Percentiles rank a stretch among this genome's conserved stretches.
Evolutionary conservation across 2,329 filamentous ascomycete species (phyloP).

Genomic region (Trichoderma koningiopsis): DNA sequence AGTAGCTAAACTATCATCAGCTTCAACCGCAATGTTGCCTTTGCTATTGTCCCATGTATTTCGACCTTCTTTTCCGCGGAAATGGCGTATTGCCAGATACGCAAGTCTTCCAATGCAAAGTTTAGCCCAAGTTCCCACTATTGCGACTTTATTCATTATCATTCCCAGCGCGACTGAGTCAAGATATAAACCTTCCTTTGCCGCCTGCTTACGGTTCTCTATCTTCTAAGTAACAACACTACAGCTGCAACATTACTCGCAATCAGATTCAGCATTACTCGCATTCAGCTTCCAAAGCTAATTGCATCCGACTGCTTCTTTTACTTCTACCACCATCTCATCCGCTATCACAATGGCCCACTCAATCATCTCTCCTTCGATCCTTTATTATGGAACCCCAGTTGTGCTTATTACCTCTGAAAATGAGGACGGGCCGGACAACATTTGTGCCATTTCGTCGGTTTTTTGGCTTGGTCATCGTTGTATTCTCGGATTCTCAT

Average conservation of each 20-base stretch:
- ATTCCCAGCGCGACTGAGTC: background rate
- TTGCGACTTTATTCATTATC: background rate
- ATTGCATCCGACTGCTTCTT: background rate
- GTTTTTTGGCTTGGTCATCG: slow-evolving; percentile 49
- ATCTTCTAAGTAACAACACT: background rate
- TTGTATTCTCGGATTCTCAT: slow-evolving; percentile 46
- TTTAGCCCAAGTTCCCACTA: background rate
- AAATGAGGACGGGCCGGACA: slow-evolving; percentile 46
- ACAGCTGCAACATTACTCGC: too few species aligned
- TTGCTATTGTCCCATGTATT: background rate
- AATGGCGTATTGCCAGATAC: background rate
- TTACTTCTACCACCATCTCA: background rate
- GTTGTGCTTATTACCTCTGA: slow-evolving; percentile 44
- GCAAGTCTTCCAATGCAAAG: background rate
- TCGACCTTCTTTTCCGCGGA: background rate
- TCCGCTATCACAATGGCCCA: slow-evolving; percentile 10
- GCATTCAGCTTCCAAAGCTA: background rate
- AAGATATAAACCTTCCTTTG: background rate
- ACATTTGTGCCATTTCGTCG: slow-evolving; percentile 49
- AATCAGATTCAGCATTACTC: too few species aligned
- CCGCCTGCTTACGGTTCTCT: background rate
- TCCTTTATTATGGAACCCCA: slow-evolving; percentile 46
- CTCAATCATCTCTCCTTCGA: slow-evolving; percentile 41
- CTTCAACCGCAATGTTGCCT: background rate
- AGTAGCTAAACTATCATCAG: background rate